These are phyloP conservation scores for Calonectria crousiana DNA, from an alignment of 2,329 filamentous ascomycete species.

Conservation along the genomic window DNA sequence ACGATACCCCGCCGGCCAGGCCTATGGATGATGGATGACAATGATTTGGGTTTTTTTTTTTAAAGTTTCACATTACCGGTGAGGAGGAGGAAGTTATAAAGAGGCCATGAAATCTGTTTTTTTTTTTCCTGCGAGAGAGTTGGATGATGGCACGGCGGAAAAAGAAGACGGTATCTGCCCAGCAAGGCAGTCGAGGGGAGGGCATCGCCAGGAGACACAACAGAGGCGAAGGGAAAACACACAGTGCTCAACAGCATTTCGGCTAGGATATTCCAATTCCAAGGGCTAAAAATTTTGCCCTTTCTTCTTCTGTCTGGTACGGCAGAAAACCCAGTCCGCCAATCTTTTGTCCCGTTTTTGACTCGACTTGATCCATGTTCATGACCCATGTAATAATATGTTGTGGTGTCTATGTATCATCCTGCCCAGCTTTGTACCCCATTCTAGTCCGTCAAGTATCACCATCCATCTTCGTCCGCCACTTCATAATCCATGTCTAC, in stretches of 20 bases:
- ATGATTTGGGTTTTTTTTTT: constrained; percentile 32
- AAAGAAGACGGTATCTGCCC: neutral
- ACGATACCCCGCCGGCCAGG: constrained; percentile 54
- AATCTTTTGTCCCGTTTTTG: neutral
- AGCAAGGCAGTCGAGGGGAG: neutral
- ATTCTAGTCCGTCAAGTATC: constrained; percentile 17
- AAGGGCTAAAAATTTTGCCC: constrained; percentile 5
- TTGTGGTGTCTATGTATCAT: neutral
- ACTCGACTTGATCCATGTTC: neutral
- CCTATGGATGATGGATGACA: constrained; percentile 46
- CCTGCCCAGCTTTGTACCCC: constrained; percentile 6
- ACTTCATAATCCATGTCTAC: constrained; percentile 67
- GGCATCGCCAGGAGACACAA: neutral
- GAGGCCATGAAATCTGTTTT: neutral
- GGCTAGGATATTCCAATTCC: constrained; percentile 20
- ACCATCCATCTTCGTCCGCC: constrained; percentile 64
- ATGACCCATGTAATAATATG: neutral
- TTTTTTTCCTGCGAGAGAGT: neutral
- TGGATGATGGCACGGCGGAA: constrained; percentile 6
- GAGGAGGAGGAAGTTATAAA: constrained; percentile 3
- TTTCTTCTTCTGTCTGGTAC: constrained; percentile 22
- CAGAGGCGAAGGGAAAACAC: constrained; percentile 1
- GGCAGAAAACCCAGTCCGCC: constrained; percentile 22
- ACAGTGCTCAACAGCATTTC: neutral
- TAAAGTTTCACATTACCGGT: neutral